phyloP scores from a whole-genome alignment of 306 rosid species.

The Cercis canadensis region DNA sequence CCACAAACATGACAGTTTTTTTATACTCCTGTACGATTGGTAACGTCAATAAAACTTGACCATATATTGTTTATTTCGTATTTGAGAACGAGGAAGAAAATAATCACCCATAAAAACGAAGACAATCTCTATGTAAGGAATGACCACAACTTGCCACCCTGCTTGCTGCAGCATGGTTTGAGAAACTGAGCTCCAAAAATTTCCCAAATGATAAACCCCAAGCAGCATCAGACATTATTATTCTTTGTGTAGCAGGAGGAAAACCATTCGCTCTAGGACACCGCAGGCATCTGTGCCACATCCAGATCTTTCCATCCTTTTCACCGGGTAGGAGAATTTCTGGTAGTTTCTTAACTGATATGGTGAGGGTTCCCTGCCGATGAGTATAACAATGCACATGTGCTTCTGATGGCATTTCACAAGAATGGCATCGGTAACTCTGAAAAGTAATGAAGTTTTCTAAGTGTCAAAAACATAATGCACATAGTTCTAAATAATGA shows the following conservation, averaged over 20 bases:
- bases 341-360: conserved; percentile 82
- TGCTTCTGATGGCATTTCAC: conserved; percentile 96
- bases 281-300: conserved; percentile 98
- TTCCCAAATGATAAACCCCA: conserved; percentile 99
- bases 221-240: conserved; percentile 98
- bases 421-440: conserved; percentile 80
- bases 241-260: conserved; percentile 93
- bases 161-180: conserved; percentile 99
- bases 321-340: conserved; percentile 86
- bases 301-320: conserved; percentile 97
- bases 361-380: conserved; percentile 95
- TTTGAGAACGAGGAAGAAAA: conserved; percentile 17
- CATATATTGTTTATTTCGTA: neutral
- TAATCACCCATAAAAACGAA: conserved; percentile 92
- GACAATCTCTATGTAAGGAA: conserved; percentile 97
- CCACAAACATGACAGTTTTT: conserved; percentile 17
- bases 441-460: conserved; percentile 44
- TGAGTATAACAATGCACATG: conserved; percentile 97
- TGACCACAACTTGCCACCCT: conserved; percentile 99
- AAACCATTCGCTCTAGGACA: conserved; percentile 90
- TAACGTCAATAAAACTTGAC: conserved; percentile 19
- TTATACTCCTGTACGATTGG: neutral
- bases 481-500: conserved; percentile 19
- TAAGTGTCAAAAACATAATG: conserved; percentile 30
- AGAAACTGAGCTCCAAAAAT: conserved; percentile 99